Base-by-base conservation (phyloP, 2,329 filamentous ascomycete genomes). In the Cercospora sesami region DNA sequence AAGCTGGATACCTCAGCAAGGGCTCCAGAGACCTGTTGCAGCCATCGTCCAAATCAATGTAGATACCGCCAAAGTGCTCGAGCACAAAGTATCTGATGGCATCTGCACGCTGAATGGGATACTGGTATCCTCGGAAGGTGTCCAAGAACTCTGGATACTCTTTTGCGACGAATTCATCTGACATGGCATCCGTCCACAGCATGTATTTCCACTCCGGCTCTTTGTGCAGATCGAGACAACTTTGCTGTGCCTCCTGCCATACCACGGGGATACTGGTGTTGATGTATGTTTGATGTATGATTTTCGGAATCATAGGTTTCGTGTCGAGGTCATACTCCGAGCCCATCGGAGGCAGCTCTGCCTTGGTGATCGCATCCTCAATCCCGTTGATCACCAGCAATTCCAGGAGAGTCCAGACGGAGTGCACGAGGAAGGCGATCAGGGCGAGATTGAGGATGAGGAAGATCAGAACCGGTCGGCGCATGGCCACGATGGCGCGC, bases 31-130 rank as follows among this genome's bases (percentile, higher is more conserved):
- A 85, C 67, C 88, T 86, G 73, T 88, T 86, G 81, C 90, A 92
- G 73, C 90, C 90, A 63, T 73, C 89, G 78, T 95, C 91, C 59
- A 94, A 81, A 75, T 95, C 91, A 73, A 94, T 88, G 79, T 94
- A 94, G 65, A 93, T 89, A 48, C 92, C 92, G 65, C 92, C 92
- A 76, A 87, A 94, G 79, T 92, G 87, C 63, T 89, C 85, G 33
- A 95, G 84, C 21, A 93, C 84, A 77, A 94, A 94, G 81, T 94
- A 94, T 61, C 91, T 86, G 74, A 94, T 77, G 51, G 90, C 84
- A 76, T 94, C 91, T 65, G 91, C 90, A 69, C 91, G 87, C 80
- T 94, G 90, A 71, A 94, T 93, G 12, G 89, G 88, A 78, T 90
- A 91, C 33, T 83, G 84, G 80, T 94, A 94, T 74, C 84, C 85